phyloP scores from a whole-genome alignment of 2,329 filamentous ascomycete genomes.

The Escovopsis sp. region DNA sequence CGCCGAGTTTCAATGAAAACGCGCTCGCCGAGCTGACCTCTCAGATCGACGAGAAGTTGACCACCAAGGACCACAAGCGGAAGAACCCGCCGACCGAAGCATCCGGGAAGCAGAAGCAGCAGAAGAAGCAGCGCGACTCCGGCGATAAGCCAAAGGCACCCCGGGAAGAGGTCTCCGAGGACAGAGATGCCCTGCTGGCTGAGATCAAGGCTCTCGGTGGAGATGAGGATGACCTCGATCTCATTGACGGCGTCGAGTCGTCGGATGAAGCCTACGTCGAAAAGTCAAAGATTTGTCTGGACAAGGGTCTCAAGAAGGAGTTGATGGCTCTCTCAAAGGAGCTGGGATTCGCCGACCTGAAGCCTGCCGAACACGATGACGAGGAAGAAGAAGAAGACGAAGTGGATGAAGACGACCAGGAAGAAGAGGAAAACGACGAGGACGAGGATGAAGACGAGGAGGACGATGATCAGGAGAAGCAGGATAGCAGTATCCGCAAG shows the following conservation, averaged over 20 bases:
- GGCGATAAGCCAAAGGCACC: constrained; percentile 8
- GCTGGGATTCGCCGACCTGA: constrained; percentile 21
- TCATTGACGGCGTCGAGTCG: constrained; percentile 39
- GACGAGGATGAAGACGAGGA: constrained; percentile 18
- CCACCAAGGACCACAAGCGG: constrained; percentile 25
- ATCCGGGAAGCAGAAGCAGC: constrained; percentile 19
- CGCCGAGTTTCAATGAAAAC: constrained; percentile 29
- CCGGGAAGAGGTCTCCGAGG: constrained; percentile 7
- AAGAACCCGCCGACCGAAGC: constrained; percentile 26
- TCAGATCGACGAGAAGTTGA: constrained; percentile 40
- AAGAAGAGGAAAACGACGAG: constrained; percentile 17
- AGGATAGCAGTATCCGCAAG: constrained; percentile 11
- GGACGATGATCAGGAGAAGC: constrained; percentile 1
- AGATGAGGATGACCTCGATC: constrained; percentile 47
- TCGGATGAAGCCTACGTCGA: constrained; percentile 23
- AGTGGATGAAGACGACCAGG: constrained; percentile 12
- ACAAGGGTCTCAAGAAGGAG: constrained; percentile 25
- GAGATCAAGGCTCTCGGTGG: constrained; percentile 53
- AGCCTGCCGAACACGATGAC: constrained; percentile 21
- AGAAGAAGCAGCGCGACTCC: constrained; percentile 20
- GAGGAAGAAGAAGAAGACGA: constrained; percentile 21
- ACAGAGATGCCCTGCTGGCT: constrained; percentile 34
- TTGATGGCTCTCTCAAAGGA: constrained; percentile 25
- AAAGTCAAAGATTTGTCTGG: constrained; percentile 20
- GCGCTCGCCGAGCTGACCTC: constrained; percentile 39